Evolutionary conservation across 306 rosid species (phyloP).

Genomic region (Abrus precatorius): DNA sequence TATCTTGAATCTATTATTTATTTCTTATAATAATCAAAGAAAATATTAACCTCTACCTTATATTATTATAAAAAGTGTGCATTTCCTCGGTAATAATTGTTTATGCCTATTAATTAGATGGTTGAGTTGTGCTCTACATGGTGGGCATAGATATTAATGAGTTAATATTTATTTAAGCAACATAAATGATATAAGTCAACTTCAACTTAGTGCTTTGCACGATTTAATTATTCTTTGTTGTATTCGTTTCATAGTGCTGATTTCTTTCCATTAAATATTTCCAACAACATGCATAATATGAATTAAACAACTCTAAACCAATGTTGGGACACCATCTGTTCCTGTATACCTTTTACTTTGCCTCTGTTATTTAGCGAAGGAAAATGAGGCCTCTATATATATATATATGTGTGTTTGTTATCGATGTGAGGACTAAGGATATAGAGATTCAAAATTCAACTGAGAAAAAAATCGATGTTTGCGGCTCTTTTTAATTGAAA

Average conservation of each 20-base stretch:
- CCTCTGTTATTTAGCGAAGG: neutral
- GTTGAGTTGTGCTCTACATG: neutral
- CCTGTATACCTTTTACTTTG: neutral
- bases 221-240: neutral
- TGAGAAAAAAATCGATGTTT: neutral
- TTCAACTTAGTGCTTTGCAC: slow-evolving; percentile 3
- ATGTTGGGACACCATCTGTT: neutral
- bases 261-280: neutral
- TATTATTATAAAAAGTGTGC: no score
- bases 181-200: neutral
- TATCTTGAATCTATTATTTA: no score
- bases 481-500: neutral
- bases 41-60: no score
- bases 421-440: neutral
- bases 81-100: no score
- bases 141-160: neutral
- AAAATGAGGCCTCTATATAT: neutral
- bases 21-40: no score
- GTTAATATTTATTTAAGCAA: neutral
- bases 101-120: no score
- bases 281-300: neutral
- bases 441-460: neutral
- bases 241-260: neutral
- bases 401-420: neutral
- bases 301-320: neutral